A percentile compares a stretch with the other conserved stretches of the same genome.
Conservation (phyloP, 371 early-diverging fungal genomes). For the Phascolomyces articulosus region DNA sequence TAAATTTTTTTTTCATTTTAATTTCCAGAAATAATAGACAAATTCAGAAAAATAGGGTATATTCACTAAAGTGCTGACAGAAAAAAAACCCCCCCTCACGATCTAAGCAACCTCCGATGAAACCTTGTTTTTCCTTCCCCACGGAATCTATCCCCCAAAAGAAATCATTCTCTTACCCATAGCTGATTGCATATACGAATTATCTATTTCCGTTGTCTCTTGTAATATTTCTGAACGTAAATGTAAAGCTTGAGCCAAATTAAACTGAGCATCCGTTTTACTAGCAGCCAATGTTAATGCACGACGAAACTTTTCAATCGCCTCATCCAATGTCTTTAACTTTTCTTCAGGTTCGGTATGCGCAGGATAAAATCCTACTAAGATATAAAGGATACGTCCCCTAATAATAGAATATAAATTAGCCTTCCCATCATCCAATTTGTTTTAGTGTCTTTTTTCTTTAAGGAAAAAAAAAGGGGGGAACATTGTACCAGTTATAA, state of each 20-base stretch:
- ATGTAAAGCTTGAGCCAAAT: conserved; percentile 71
- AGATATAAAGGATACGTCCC: conserved; percentile 68
- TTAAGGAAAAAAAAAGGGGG: too few species aligned
- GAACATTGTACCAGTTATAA: conserved; percentile 77
- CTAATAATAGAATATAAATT: conserved; percentile 22
- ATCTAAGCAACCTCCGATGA: too few species aligned
- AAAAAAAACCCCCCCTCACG: too few species aligned
- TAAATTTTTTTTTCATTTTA: too few species aligned
- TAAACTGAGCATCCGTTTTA: conserved; percentile 71
- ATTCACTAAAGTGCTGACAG: too few species aligned
- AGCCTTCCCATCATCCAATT: neutral
- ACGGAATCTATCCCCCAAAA: neutral
- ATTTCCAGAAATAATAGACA: too few species aligned
- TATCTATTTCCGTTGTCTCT: conserved; percentile 58
- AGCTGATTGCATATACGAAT: conserved; percentile 51
- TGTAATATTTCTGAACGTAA: conserved; percentile 64
- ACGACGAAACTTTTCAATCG: conserved; percentile 58
- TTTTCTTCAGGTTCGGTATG: conserved; percentile 53
- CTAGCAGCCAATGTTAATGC: conserved; percentile 52
- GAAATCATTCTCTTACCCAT: conserved; percentile 16
- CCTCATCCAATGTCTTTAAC: conserved; percentile 49
- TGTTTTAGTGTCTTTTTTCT: too few species aligned
- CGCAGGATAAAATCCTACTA: conserved; percentile 58
- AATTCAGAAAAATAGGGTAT: too few species aligned
- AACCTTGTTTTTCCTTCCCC: neutral